A percentile compares a stretch with the other conserved stretches of the same genome.
Evolutionary conservation across 2,329 filamentous ascomycete genomes (phyloP).

Genomic region (Bipolaris oryzae): DNA sequence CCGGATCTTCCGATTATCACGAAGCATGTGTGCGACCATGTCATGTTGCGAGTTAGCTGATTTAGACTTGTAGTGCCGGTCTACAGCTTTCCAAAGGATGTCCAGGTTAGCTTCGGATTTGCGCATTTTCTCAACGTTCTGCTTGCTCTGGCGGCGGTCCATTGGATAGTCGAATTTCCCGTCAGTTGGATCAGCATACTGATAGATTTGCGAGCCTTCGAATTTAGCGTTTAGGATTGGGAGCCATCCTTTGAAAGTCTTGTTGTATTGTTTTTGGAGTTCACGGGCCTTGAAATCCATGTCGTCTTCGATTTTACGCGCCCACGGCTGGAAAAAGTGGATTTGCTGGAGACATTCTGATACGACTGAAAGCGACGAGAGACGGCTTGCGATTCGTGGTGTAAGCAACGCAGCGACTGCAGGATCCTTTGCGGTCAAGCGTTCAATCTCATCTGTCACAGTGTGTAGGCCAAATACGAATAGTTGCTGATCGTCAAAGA

Average conservation of each 20-base stretch:
- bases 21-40: slow-evolving; percentile 29
- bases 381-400: slow-evolving; percentile 38
- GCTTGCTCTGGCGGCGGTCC: slow-evolving; percentile 55
- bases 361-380: slow-evolving; percentile 57
- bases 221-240: slow-evolving; percentile 9
- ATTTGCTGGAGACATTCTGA: slow-evolving; percentile 55
- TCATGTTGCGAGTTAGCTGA: slow-evolving; percentile 15
- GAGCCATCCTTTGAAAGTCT: slow-evolving; percentile 9
- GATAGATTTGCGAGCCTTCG: slow-evolving; percentile 12
- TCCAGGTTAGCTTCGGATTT: slow-evolving; percentile 58
- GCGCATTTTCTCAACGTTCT: slow-evolving; percentile 54
- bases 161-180: slow-evolving; percentile 57
- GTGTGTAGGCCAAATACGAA: slow-evolving; percentile 31
- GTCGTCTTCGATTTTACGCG: slow-evolving; percentile 47
- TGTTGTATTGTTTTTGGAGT: slow-evolving; percentile 6
- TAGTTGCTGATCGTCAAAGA: slow-evolving; percentile 11
- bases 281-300: slow-evolving; percentile 12
- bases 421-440: slow-evolving; percentile 50
- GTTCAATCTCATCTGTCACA: slow-evolving; percentile 53
- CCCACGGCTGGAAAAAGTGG: slow-evolving; percentile 59
- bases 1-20: slow-evolving; percentile 46
- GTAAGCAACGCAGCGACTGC: slow-evolving; percentile 50
- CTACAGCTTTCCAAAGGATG: slow-evolving; percentile 52
- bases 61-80: slow-evolving; percentile 23
- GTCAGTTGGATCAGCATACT: slow-evolving; percentile 39